phyloP scores from a whole-genome alignment of 2,329 filamentous ascomycete species.

The Aureobasidium melanogenum region DNA sequence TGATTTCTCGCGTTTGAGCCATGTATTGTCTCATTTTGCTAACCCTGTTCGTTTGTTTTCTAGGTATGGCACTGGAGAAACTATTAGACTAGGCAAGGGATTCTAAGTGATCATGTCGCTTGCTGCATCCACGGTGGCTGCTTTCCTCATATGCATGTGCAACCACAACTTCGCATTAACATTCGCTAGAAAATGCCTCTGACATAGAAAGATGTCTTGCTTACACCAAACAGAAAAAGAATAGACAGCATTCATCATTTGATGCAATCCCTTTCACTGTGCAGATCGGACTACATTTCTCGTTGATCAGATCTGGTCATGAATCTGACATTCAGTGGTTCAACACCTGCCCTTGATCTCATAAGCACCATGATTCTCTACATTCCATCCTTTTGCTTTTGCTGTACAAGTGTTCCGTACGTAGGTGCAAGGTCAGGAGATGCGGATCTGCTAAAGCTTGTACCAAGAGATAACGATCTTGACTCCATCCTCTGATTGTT shows the following conservation, averaged over 20 bases:
- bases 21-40: neutral
- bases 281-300: too few species aligned
- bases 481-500: neutral
- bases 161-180: neutral
- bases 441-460: neutral
- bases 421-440: neutral
- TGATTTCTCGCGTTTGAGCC: conserved; percentile 6
- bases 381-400: too few species aligned
- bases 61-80: conserved; percentile 52
- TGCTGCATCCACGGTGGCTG: too few species aligned
- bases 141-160: neutral
- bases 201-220: too few species aligned
- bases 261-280: too few species aligned
- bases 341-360: too few species aligned
- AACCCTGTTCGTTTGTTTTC: neutral
- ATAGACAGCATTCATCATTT: too few species aligned
- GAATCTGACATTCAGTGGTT: too few species aligned
- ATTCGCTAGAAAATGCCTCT: neutral
- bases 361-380: too few species aligned
- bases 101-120: conserved; percentile 25
- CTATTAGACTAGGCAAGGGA: conserved; percentile 47
- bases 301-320: too few species aligned
- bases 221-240: neutral
- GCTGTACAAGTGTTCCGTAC: neutral
- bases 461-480: too few species aligned